These are phyloP conservation scores for Terfezia boudieri DNA, from an alignment of 495 filamentous ascomycete species.

Conservation along the genomic window DNA sequence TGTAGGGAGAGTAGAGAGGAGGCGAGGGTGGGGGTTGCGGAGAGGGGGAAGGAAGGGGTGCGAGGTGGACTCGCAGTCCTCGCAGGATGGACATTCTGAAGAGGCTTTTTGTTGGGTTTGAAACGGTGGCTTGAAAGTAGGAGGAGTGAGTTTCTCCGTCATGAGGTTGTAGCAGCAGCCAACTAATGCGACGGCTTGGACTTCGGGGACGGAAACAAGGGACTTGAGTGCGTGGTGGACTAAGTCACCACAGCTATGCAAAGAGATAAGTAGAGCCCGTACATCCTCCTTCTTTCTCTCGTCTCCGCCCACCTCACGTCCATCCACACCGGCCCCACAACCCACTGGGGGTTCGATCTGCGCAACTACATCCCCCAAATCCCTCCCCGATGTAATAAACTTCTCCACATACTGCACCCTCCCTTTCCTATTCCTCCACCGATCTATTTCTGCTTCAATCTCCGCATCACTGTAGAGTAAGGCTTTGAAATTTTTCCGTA, in stretches of 20 bases:
- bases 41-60: conserved; percentile 38
- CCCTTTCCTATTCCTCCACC: conserved; percentile 25
- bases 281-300: conserved; percentile 2
- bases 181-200: conserved; percentile 76
- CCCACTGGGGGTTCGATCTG: neutral
- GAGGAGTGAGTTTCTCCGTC: conserved; percentile 58
- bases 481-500: conserved; percentile 24
- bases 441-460: conserved; percentile 15
- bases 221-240: conserved; percentile 86
- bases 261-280: conserved; percentile 43
- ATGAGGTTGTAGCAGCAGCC: conserved; percentile 96
- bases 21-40: conserved; percentile 35
- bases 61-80: conserved; percentile 33
- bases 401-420: conserved; percentile 46
- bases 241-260: conserved; percentile 92
- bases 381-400: conserved; percentile 30
- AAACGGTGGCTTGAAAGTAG: conserved; percentile 53
- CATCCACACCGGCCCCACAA: neutral
- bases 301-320: neutral
- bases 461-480: conserved; percentile 1
- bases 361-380: conserved; percentile 33
- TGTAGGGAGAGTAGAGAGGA: conserved; percentile 33
- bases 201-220: conserved; percentile 54
- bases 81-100: conserved; percentile 29
- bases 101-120: conserved; percentile 37